Base-by-base conservation (phyloP, 2,329 filamentous ascomycete species). In the Trichoderma polysporum region DNA sequence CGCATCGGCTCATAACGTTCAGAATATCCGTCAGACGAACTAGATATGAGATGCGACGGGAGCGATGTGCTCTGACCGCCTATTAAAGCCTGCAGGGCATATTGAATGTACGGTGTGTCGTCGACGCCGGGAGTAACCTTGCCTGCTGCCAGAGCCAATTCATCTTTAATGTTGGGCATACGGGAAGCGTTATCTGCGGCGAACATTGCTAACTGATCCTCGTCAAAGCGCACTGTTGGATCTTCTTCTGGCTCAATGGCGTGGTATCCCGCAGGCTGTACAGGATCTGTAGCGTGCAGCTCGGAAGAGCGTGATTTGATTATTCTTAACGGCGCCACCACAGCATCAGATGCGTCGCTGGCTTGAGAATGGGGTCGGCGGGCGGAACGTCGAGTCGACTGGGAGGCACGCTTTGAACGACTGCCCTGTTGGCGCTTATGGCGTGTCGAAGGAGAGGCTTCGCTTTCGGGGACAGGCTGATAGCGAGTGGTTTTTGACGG, bases 11-110 rank as follows among this genome's bases (percentile, higher is more conserved):
- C 70, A 67, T 76, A 75, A 47, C 82, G 69, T 2, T 76, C 69
- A 5, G 70, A 76, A 66, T 73, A 75, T 41, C 71, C 73, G 8
- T 76, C 75, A n/a, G 75, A 79, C 66, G 74, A 74, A 35, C 71
- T 73, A 4, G 83, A 82, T 63, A 83, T 77, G 61, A 86, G 83
- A 71, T 85, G 79, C 64, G 83, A 80, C 65, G 84, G 81, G 10
- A 85, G 83, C 66, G 82, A 79, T 6, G 88, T 83, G 68, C 91
- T 88, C 66, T 89, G 89, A 73, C 91, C 87, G 56, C 90, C 84
- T 6, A 93, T 96, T 71, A 98, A 82, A 69, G 94, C 92, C 70
- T 97, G 91, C 69, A 98, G 88, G 47, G 94, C 94, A 76, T 95
- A 96, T 70, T 91, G 91, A 70, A 97, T 92, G 77, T 94, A 97